A percentile compares a stretch with the other conserved stretches of the same genome.
phyloP scores from a whole-genome alignment of 177 flowering plant genomes.

The Vitis hybrid region DNA sequence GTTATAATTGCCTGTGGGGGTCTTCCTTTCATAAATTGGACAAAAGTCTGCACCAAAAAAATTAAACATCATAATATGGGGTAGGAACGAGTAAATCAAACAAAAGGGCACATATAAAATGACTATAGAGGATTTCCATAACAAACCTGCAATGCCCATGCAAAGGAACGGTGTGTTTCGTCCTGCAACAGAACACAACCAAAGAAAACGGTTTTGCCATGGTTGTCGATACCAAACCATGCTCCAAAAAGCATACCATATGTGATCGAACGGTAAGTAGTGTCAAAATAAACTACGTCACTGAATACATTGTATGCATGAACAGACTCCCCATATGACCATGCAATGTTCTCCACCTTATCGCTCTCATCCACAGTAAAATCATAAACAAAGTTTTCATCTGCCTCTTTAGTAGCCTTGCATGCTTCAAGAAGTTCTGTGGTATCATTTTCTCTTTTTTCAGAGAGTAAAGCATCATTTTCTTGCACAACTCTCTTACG shows the following conservation, averaged over 20 bases:
- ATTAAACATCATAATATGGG: neutral
- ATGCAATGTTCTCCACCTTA: slow-evolving; percentile 56
- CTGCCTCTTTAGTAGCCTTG: slow-evolving; percentile 37
- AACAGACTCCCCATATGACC: slow-evolving; percentile 50
- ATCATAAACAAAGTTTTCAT: slow-evolving; percentile 47
- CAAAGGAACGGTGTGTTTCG: slow-evolving; percentile 43
- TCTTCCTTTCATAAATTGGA: slow-evolving; percentile 51
- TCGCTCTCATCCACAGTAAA: slow-evolving; percentile 44
- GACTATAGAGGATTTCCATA: neutral
- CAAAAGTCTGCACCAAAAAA: slow-evolving; percentile 36
- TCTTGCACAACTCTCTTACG: slow-evolving; percentile 53
- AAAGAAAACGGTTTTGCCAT: slow-evolving; percentile 46
- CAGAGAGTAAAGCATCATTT: slow-evolving; percentile 43
- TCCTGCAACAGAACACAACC: slow-evolving; percentile 57
- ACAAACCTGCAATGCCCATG: slow-evolving; percentile 61
- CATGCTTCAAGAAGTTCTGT: slow-evolving; percentile 54
- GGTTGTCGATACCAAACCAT: slow-evolving; percentile 58
- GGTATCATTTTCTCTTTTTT: slow-evolving; percentile 48
- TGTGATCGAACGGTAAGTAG: slow-evolving; percentile 46
- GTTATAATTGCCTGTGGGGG: slow-evolving; percentile 54
- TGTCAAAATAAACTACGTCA: slow-evolving; percentile 54
- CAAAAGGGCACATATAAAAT: neutral
- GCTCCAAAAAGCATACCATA: slow-evolving; percentile 52
- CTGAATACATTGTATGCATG: slow-evolving; percentile 41
- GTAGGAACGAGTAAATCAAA: neutral